These are phyloP conservation scores for Ceratobasidium sp. DNA, from an alignment of 1,284 basidiomycete genomes.

Conservation along the genomic window DNA sequence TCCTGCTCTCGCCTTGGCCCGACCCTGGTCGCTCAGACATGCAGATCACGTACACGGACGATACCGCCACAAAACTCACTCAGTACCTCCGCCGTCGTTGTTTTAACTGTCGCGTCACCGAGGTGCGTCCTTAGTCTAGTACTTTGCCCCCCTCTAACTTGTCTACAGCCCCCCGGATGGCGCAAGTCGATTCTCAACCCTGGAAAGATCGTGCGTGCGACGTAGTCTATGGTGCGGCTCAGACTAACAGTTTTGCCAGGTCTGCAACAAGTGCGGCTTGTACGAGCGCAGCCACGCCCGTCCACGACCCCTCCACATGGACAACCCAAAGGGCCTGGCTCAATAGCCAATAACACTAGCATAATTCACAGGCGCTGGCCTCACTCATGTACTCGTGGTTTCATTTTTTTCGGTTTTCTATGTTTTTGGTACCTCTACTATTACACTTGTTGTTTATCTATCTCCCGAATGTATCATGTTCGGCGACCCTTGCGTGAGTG, in stretches of 20 bases:
- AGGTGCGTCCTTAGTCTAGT: slow-evolving; percentile 55
- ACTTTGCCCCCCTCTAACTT: slow-evolving; percentile 9
- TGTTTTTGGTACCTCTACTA: too few relatives aligned
- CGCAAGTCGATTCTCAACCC: slow-evolving; percentile 85
- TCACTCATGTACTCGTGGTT: too few relatives aligned
- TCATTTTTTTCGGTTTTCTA: too few relatives aligned
- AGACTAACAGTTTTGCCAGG: slow-evolving; percentile 59
- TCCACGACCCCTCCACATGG: slow-evolving; percentile 82
- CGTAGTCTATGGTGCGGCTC: background rate
- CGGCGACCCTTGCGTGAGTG: too few relatives aligned
- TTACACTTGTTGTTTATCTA: too few relatives aligned
- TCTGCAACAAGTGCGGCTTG: slow-evolving; percentile 89
- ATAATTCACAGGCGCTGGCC: too few relatives aligned
- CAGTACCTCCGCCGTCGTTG: slow-evolving; percentile 86
- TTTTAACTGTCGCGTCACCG: slow-evolving; percentile 89
- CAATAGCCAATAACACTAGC: too few relatives aligned
- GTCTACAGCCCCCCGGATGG: slow-evolving; percentile 75
- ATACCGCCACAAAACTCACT: slow-evolving; percentile 86
- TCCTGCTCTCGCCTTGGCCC: slow-evolving; percentile 14
- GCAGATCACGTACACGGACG: slow-evolving; percentile 85
- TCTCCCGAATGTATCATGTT: too few relatives aligned
- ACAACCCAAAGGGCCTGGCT: slow-evolving; percentile 64
- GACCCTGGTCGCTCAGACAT: slow-evolving; percentile 58
- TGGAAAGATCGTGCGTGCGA: slow-evolving; percentile 79
- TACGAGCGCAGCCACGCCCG: slow-evolving; percentile 87